Evolutionary conservation across 306 rosid species (phyloP).

Genomic region (Bauhinia variegata): DNA sequence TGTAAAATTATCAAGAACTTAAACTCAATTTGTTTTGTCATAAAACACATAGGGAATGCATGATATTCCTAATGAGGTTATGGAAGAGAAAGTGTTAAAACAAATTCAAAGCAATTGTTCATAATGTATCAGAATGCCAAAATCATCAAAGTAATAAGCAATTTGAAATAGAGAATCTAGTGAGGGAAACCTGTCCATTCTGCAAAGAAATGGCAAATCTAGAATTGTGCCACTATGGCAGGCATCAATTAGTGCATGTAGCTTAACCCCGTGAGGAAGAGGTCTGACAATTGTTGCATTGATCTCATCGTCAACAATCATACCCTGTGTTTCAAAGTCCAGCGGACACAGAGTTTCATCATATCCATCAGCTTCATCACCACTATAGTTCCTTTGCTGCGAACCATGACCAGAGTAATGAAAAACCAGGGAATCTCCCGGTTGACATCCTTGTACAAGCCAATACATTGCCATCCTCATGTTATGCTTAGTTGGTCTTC

Average conservation of each 20-base stretch:
- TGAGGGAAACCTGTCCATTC: conserved; percentile 83
- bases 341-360: conserved; percentile 97
- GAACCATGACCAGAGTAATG: conserved; percentile 99
- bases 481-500: conserved; percentile 74
- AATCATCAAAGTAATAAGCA: conserved; percentile 26
- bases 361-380: conserved; percentile 93
- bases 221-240: conserved; percentile 97
- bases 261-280: conserved; percentile 81
- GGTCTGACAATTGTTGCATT: conserved; percentile 78
- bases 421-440: conserved; percentile 94
- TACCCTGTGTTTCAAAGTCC: conserved; percentile 98
- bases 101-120: conserved; percentile 9
- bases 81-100: not conserved
- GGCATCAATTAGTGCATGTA: conserved; percentile 94
- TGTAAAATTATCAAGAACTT: conserved; percentile 5
- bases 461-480: conserved; percentile 97
- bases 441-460: conserved; percentile 92
- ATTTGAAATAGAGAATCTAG: conserved; percentile 11
- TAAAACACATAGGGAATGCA: not conserved
- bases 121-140: conserved; percentile 20
- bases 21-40: not conserved
- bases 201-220: conserved; percentile 95
- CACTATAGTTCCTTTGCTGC: conserved; percentile 79
- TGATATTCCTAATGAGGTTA: not conserved
- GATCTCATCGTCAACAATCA: conserved; percentile 98